These are phyloP conservation scores for Trichomonas tenax DNA, from an alignment of 208 protist species.

Conservation along the genomic window DNA sequence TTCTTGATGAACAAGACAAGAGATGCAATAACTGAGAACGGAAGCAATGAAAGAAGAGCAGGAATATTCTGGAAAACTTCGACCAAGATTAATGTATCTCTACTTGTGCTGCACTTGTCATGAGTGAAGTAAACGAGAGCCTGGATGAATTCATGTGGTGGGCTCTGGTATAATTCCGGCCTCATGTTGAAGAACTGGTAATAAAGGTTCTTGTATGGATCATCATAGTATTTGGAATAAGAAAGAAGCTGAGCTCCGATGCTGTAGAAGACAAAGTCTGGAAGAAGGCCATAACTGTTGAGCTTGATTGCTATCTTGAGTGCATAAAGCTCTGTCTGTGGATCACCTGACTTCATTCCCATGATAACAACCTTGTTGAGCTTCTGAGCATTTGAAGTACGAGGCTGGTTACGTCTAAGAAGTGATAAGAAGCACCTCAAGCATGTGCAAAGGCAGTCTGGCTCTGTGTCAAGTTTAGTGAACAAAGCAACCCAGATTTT, in stretches of 20 bases:
- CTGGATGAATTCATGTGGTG: not conserved
- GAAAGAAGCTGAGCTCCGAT: not conserved
- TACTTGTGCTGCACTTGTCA: not conserved
- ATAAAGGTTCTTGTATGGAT: not conserved
- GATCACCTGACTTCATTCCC: not conserved
- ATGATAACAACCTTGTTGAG: not conserved
- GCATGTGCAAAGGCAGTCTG: not conserved
- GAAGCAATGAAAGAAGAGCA: not conserved
- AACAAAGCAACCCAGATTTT: not conserved
- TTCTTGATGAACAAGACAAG: not conserved
- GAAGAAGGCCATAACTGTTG: not conserved
- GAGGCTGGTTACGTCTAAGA: not conserved
- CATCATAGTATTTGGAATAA: not conserved
- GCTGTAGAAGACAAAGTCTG: not conserved
- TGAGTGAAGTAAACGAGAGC: not conserved
- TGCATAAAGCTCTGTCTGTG: not conserved
- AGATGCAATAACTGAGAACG: not conserved
- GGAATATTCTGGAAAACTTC: not conserved
- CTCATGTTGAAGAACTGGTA: not conserved
- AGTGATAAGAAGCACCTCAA: not conserved
- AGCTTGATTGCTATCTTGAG: not conserved
- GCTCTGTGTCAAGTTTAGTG: not conserved
- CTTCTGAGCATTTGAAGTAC: not conserved
- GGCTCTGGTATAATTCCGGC: not conserved
- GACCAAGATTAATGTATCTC: not conserved